Conservation (phyloP, 495 filamentous ascomycete species). For the Sabuloglossum arenarium region DNA sequence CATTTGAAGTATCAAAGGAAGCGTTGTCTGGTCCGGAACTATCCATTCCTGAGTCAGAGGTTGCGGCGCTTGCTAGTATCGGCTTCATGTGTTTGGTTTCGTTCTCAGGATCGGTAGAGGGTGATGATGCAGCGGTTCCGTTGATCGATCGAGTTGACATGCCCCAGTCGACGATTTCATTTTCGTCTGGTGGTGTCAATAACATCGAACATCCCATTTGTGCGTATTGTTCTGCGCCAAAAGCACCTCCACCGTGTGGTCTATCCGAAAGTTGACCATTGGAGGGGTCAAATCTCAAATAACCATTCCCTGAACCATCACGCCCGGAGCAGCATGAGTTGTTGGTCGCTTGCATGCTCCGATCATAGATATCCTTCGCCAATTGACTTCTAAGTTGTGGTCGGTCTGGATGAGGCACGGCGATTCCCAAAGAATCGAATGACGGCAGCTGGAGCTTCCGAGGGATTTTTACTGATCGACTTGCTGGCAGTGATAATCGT, state of each 20-base stretch:
- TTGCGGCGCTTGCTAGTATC: background rate
- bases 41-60: background rate
- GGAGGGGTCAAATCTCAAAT: background rate
- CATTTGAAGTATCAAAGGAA: background rate
- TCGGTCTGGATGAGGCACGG: background rate
- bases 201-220: conserved; percentile 6
- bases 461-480: background rate
- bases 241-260: background rate
- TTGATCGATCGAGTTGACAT: background rate
- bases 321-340: background rate
- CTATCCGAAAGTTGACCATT: background rate
- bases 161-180: conserved; percentile 14
- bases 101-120: conserved; percentile 8
- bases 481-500: background rate
- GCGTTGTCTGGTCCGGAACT: background rate
- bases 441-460: background rate
- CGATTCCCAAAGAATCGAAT: background rate
- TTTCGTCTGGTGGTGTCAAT: conserved; percentile 17
- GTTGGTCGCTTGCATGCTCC: background rate
- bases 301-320: background rate
- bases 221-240: background rate
- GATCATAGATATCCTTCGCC: background rate
- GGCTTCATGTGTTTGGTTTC: conserved; percentile 2
- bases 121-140: background rate
- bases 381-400: background rate